Base-by-base conservation (phyloP, 768 basidiomycete species). In the Suillus subalutaceus region DNA sequence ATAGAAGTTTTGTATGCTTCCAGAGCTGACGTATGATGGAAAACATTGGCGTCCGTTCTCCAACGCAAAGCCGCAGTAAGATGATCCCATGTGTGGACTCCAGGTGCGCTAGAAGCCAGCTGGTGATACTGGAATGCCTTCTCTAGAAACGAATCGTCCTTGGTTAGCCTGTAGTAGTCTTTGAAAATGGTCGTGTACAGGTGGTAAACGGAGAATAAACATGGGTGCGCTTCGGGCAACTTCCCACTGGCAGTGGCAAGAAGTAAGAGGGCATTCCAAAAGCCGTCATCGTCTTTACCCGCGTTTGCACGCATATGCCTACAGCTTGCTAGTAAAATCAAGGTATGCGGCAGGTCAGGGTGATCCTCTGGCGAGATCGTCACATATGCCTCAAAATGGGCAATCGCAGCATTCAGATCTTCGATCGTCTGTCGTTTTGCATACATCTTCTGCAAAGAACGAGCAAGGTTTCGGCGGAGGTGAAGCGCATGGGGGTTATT, bases 1-100 rank as follows among this genome's bases (percentile, higher is more conserved):
- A 75, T 64, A 12, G 65, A 66, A 2, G 66, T 66, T 63, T 66
- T 66, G 55, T 76, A 75, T 15, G 74, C 74, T 40, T 66, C 64
- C 43, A 75, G 37, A 61, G 64, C 67, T 1, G 75, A 75, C 1
- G 65, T 32, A 62, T 75, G 73, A 9, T 40, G 43, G 0, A 7
- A 23, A 30, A 43, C 20, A 16, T 70, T 62, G 0, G 75, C 75
- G 1, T 1, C 0, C 7, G 32, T 15, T 2, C 35, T 66, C 74
- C 74, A 75, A 6, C 65, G 50, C 26, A 76, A 48, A 6, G 68
- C 69, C 10, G 13, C 35, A 3, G 2, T 0, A 12, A 76, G 66
- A 6, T 62, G 71, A 40, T n/a, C 26, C 58, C 52, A 67, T 40
- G 67, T 64, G 32, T 12, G 10, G 12, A 4, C 20, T n/a, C 59